Base-by-base conservation (phyloP, 257 asterid genomes). In the Hygrophila difformis region DNA sequence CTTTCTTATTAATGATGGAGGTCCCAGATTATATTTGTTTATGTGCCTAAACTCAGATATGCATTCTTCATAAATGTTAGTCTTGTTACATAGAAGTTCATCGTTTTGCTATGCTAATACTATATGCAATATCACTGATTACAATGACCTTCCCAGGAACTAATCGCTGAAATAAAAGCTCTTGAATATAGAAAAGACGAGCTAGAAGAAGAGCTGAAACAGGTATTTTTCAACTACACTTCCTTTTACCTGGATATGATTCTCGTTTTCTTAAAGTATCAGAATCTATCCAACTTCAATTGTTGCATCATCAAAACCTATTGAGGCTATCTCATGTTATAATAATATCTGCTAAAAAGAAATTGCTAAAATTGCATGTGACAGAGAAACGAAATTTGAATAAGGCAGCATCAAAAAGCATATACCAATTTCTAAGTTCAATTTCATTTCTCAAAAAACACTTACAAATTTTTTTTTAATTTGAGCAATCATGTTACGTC, bases 201-300 rank as follows among this genome's bases (percentile, higher is more conserved):
- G 44, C 85, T 89, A 51, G 98, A 89, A 68, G 77, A 64, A 28
- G 79, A 80, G 65, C 71, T 85, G 61, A 73, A 58, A 55, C 76
- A 67, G 96, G 93, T 89, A 65, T 37, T 56, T 26, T 15, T 13
- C 47, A n/a, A n/a, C n/a, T n/a, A n/a, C n/a, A n/a, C n/a, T n/a
- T n/a, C n/a, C n/a, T n/a, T n/a, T n/a, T n/a, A n/a, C n/a, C n/a
- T n/a, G n/a, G n/a, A n/a, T n/a, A n/a, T n/a, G n/a, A n/a, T n/a
- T n/a, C n/a, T n/a, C n/a, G n/a, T n/a, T n/a, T n/a, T n/a, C n/a
- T n/a, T n/a, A n/a, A n/a, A n/a, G n/a, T n/a, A n/a, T n/a, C n/a
- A n/a, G n/a, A n/a, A n/a, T n/a, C n/a, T n/a, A n/a, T n/a, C n/a
- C n/a, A n/a, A n/a, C n/a, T n/a, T n/a, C n/a, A n/a, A n/a, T n/a